Conservation (phyloP, 192 early-diverging fungal genomes). For the Rhizoclosmatium globosum region DNA sequence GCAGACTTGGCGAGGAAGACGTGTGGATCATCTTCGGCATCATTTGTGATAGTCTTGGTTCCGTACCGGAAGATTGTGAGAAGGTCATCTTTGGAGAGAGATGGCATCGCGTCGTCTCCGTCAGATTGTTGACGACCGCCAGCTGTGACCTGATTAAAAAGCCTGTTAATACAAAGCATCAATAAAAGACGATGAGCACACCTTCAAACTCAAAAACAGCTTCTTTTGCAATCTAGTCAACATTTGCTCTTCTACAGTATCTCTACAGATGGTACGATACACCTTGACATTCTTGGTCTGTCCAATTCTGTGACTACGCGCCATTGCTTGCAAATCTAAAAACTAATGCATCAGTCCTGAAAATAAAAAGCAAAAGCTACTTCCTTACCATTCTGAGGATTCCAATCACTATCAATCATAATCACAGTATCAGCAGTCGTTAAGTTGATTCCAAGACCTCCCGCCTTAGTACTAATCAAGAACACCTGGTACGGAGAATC, state of each 20-base stretch:
- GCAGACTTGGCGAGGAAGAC: conserved; percentile 33
- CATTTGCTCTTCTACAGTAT: conserved; percentile 82
- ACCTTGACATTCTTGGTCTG: conserved; percentile 83
- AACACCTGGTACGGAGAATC: conserved; percentile 70
- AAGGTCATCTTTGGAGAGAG: conserved; percentile 40
- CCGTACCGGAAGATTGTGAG: conserved; percentile 48
- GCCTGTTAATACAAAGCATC: neutral
- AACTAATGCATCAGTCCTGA: neutral
- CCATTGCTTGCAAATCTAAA: conserved; percentile 67
- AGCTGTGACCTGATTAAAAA: conserved; percentile 28
- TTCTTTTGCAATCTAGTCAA: conserved; percentile 66
- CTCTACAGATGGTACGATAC: conserved; percentile 70
- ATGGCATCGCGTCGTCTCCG: conserved; percentile 38
- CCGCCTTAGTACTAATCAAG: conserved; percentile 91
- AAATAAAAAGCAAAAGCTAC: neutral
- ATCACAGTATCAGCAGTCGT: conserved; percentile 94
- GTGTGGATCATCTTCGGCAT: conserved; percentile 18
- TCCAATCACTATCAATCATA: conserved; percentile 84
- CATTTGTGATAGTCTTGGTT: conserved; percentile 32
- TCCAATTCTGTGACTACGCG: conserved; percentile 80
- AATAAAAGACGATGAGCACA: neutral
- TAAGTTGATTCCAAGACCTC: conserved; percentile 96
- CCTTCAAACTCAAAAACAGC: conserved; percentile 56
- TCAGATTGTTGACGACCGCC: conserved; percentile 30
- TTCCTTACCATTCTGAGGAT: conserved; percentile 67